Base-by-base conservation (phyloP, 2,329 filamentous ascomycete species). In the Dendryphion nanum region DNA sequence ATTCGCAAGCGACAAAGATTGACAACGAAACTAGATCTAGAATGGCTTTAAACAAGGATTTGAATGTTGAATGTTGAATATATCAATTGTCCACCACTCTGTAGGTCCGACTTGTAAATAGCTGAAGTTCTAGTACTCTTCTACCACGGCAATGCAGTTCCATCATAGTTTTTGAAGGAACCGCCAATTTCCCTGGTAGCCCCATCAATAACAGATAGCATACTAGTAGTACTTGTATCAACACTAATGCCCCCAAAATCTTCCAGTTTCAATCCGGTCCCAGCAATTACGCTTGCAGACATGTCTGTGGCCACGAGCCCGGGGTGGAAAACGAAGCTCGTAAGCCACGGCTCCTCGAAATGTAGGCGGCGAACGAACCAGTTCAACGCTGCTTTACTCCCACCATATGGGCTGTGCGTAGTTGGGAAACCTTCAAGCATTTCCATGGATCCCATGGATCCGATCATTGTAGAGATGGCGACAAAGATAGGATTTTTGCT, bases 321-420 rank as follows among this genome's bases (percentile, higher is more conserved):
- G 14, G 28, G 32, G 19, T 34, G 32, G 14, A 34, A 34, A n/a
- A 34, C 32, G 6, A 20, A 34, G 14, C 32, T 34, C 4, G 32
- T 21, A 15, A 34, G 19, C 32, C 18, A 34, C 6, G 32, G 32
- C 32, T 34, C 32, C 14, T 34, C 32, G 18, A 45, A 26, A 28
- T 52, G 48, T 4, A 49, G 17, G 8, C 35, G n/a, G 1, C 14
- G 20, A 8, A 46, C 33, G 18, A 47, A 24, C 31, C 35, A 47
- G 35, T 54, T 49, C 36, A 51, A 15, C 4, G 45, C 45, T 0
- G 42, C 47, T 23, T 54, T 54, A 17, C 23, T 30, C 5, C 17
- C 24, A 18, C 19, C 23, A 30, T 39, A 39, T 2, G 20, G 35
- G n/a, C 35, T 37, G 12, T 6, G 7, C 4, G 30, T 37, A 16